phyloP scores from a whole-genome alignment of 768 basidiomycete species.

The Mycena vulgaris region DNA sequence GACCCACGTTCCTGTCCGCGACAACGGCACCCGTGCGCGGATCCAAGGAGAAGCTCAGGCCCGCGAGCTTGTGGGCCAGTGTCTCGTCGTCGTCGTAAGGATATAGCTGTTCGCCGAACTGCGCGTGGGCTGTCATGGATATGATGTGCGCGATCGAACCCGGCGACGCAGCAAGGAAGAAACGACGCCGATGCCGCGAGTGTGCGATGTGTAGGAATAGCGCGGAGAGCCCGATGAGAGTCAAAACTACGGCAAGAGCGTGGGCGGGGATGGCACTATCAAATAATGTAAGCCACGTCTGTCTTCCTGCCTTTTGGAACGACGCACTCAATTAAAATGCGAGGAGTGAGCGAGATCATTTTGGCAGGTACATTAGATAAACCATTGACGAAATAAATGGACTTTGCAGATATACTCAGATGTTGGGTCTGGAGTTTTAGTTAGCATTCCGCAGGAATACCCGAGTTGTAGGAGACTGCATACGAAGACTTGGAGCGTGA shows the following conservation, averaged over 20 bases:
- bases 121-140: constrained; percentile 71
- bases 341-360: constrained; percentile 59
- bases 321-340: constrained; percentile 74
- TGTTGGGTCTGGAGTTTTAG: constrained; percentile 63
- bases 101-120: constrained; percentile 70
- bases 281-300: background rate
- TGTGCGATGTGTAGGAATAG: constrained; percentile 64
- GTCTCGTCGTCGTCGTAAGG: constrained; percentile 69
- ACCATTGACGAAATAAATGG: constrained; percentile 67
- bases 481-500: constrained; percentile 68
- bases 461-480: constrained; percentile 36
- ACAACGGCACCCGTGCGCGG: constrained; percentile 72
- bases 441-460: background rate
- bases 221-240: constrained; percentile 64
- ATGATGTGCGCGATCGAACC: constrained; percentile 74
- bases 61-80: constrained; percentile 64
- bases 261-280: constrained; percentile 69
- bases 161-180: constrained; percentile 69
- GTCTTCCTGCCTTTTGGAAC: background rate
- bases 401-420: constrained; percentile 69
- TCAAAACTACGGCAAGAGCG: constrained; percentile 61
- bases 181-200: constrained; percentile 59
- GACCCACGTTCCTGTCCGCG: constrained; percentile 61
- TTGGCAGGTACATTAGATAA: constrained; percentile 55
- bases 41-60: constrained; percentile 69